phyloP scores from a whole-genome alignment of 164 flowering plant species.

The Taxillus chinensis region DNA sequence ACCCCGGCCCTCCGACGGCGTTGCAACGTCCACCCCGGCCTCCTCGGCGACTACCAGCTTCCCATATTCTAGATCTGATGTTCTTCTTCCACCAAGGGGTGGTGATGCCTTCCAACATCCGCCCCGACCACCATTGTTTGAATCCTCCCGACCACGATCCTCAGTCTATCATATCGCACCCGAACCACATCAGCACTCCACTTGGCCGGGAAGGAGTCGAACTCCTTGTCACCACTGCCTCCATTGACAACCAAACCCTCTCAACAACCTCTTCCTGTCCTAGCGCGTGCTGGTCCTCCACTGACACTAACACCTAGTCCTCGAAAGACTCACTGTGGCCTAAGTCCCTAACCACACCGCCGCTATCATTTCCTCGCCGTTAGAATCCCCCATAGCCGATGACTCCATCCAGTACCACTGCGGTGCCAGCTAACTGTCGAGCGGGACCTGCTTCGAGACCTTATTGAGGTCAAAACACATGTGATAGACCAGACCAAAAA shows the following conservation, averaged over 20 bases:
- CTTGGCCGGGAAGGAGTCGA: slow-evolving; percentile 52
- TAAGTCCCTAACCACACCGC: slow-evolving; percentile 67
- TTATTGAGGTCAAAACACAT: slow-evolving; percentile 54
- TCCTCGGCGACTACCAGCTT: too few relatives aligned
- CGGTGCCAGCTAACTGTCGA: slow-evolving; percentile 58
- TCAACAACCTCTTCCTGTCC: slow-evolving; percentile 60
- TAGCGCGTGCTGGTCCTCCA: slow-evolving; percentile 55
- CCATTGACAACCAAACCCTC: slow-evolving; percentile 39
- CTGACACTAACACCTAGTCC: slow-evolving; percentile 39
- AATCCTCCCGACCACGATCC: slow-evolving; percentile 53
- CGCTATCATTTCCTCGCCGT: slow-evolving; percentile 54
- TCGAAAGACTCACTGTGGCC: slow-evolving; percentile 67
- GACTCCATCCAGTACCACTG: slow-evolving; percentile 66
- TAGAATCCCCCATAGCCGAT: slow-evolving; percentile 30
- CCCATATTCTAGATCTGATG: too few relatives aligned
- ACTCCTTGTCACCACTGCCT: slow-evolving; percentile 49
- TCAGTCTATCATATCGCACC: slow-evolving; percentile 49
- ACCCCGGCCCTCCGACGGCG: too few relatives aligned
- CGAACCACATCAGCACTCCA: slow-evolving; percentile 41
- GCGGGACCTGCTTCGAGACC: slow-evolving; percentile 52
- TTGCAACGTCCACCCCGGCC: too few relatives aligned
- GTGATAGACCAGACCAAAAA: slow-evolving; percentile 29
- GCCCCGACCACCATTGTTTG: slow-evolving; percentile 59
- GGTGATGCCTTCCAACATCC: too few relatives aligned
- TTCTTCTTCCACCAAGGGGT: too few relatives aligned